A percentile compares a stretch with the other conserved stretches of the same genome.
Evolutionary conservation across 768 basidiomycete genomes (phyloP).

Genomic region (Kwoniella mangroviensis): DNA sequence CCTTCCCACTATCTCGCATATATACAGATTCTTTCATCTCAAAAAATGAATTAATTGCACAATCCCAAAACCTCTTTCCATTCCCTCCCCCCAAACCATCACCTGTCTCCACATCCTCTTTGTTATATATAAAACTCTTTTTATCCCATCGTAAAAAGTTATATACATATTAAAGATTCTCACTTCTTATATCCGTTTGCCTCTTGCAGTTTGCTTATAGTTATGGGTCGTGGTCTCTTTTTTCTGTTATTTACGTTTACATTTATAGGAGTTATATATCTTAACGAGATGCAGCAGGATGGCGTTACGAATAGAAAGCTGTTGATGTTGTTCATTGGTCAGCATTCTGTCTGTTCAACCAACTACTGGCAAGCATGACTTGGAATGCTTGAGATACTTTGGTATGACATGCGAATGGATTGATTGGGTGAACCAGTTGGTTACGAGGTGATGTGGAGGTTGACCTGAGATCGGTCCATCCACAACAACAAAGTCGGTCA

Average conservation of each 20-base stretch:
- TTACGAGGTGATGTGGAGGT: too few relatives aligned
- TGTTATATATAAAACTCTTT: slow-evolving; percentile 3
- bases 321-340: not conserved
- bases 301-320: slow-evolving; percentile 14
- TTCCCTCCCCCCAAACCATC: slow-evolving; percentile 7
- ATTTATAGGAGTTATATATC: slow-evolving; percentile 9
- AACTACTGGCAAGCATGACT: too few relatives aligned
- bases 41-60: slow-evolving; percentile 2
- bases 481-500: too few relatives aligned
- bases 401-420: too few relatives aligned
- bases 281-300: slow-evolving; percentile 19
- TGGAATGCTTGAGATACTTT: too few relatives aligned
- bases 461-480: too few relatives aligned
- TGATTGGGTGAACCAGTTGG: too few relatives aligned
- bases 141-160: not conserved
- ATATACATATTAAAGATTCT: slow-evolving; percentile 16
- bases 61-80: not conserved
- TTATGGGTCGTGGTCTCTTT: slow-evolving; percentile 26
- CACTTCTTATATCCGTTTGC: slow-evolving; percentile 17
- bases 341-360: not conserved
- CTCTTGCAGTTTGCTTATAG: slow-evolving; percentile 10
- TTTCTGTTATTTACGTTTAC: not conserved
- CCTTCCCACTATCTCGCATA: slow-evolving; percentile 26
- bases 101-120: slow-evolving; percentile 7
- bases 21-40: slow-evolving; percentile 10